Evolutionary conservation across 331 rosid genomes (phyloP), one percentile per base, ranked within the genome.

Genomic region (Quercus lobata): DNA sequence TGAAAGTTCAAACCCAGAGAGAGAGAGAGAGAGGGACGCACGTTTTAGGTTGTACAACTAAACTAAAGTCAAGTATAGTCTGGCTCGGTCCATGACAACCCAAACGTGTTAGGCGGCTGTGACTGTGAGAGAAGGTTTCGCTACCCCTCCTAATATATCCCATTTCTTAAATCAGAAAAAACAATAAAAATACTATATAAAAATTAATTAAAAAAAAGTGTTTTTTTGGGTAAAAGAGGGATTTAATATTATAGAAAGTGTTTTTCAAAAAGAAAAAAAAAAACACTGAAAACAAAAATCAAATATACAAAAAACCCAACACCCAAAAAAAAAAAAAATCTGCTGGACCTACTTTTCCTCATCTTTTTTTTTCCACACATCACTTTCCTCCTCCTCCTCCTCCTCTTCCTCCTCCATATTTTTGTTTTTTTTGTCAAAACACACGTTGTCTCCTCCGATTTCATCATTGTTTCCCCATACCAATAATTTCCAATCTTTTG

Each of bases 371-470:
- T 41, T 9, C 49, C 49, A 41, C 49, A 41, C 49, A 41, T 41
- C 14, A 41, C 49, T 41, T 41, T 41, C 62, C 32, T 21, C 75
- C 75, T 71, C 71, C 75, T 71, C 71, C 82, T 74, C 58, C 73
- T 57, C 57, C 49, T 61, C 58, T 49, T 61, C 62, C 22, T 21
- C 60, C 77, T 73, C 73, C 82, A 74, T 65, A 46, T 70, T 37
- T 87, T 78, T 81, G 82, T 81, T 80, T 80, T 41, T 60, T 75
- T 74, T 85, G 62, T 70, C 68, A 69, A 83, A 81, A 76, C 27
- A 25, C 80, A 41, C 24, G 79, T 76, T 83, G 83, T 88, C 84
- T 79, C 78, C 79, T 62, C 81, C 66, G 18, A 37, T 71, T 78
- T 55, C 79, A 29, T 72, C 70, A 78, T 60, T 80, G 73, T 57